phyloP scores from a whole-genome alignment of 352 stramenopile species.

The Globisporangium abappressorium region DNA sequence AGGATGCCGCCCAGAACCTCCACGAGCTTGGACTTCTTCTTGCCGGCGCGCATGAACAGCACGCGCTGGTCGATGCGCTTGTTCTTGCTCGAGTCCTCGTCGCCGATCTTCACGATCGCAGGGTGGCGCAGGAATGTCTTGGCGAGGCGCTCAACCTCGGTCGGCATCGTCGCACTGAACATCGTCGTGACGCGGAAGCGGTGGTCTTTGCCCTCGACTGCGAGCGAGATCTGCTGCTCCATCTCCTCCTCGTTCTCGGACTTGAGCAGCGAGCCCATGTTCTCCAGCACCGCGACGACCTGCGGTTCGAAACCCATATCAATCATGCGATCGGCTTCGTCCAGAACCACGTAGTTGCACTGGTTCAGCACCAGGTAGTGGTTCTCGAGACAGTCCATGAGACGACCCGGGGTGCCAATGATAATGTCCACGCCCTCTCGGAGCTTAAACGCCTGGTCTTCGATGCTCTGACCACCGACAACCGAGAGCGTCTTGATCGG shows the following conservation, averaged over 20 bases:
- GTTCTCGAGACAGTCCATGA: constrained; percentile 98
- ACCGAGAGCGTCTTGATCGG: constrained; percentile 83
- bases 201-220: constrained; percentile 51
- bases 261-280: constrained; percentile 96
- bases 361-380: constrained; percentile 98
- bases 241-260: constrained; percentile 96
- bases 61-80: constrained; percentile 97
- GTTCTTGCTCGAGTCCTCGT: constrained; percentile 97
- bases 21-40: constrained; percentile 89
- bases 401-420: constrained; percentile 97
- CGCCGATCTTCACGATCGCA: constrained; percentile 97
- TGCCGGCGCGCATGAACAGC: constrained; percentile 88
- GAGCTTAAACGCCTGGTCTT: constrained; percentile 95
- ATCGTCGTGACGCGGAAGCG: constrained; percentile 91
- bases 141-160: constrained; percentile 96
- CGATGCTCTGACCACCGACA: constrained; percentile 95
- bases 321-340: constrained; percentile 99
- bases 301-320: constrained; percentile 97
- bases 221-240: constrained; percentile 89
- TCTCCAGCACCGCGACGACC: constrained; percentile 95
- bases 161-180: constrained; percentile 99
- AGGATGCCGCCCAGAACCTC: constrained; percentile 88
- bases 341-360: constrained; percentile 98
- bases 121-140: constrained; percentile 96
- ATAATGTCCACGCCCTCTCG: constrained; percentile 97